Evolutionary conservation across 2,329 filamentous ascomycete genomes (phyloP), one percentile per base, ranked within the genome.

Genomic region (Furcasterigmium sp.): DNA sequence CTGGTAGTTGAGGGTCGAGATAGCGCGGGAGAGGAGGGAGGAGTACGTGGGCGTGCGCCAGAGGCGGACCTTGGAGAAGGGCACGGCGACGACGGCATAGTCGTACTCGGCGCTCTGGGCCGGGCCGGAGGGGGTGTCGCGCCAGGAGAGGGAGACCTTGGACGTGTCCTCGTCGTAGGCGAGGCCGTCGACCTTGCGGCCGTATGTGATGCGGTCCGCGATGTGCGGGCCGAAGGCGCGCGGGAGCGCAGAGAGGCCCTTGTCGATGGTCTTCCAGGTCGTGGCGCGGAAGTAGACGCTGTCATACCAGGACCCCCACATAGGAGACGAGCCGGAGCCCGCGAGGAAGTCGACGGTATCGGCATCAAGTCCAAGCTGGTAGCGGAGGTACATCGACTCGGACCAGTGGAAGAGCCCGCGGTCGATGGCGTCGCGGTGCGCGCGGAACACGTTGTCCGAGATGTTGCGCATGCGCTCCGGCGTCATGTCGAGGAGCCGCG

Each of bases 191-290:
- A 87, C 67, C 37, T 73, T 75, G 32, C 73, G 72, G 43, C 74
- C 68, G 46, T 84, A 72, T 2, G 72, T 75, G 1, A 78, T 75
- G 26, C 73, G 68, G 30, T 78, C 72, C 40, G 73, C 63, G 2
- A 85, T 73, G 18, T 78, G 69, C 0, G 82, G 82, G 11, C 70
- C 67, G 60, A 86, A 85, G 1, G 82, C 77, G 0, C 67, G 58
- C 0, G 82, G 81, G 0, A 87, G 70, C 0, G 73, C 72, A 45
- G 72, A 75, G n/a, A 68, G 51, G 6, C 62, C 58, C 37, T 49
- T 11, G 46, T 58, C 62, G 61, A 46, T 40, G 11, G 50, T 52
- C 23, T 39, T 41, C 51, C 51, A 54, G 8, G 40, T 45, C 15
- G 48, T 48, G 6, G 52, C 52, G 9, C 38, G 34, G 38, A 54